Conservation (phyloP, 2,329 filamentous ascomycete genomes). For the Pestalotiopsis sp. region DNA sequence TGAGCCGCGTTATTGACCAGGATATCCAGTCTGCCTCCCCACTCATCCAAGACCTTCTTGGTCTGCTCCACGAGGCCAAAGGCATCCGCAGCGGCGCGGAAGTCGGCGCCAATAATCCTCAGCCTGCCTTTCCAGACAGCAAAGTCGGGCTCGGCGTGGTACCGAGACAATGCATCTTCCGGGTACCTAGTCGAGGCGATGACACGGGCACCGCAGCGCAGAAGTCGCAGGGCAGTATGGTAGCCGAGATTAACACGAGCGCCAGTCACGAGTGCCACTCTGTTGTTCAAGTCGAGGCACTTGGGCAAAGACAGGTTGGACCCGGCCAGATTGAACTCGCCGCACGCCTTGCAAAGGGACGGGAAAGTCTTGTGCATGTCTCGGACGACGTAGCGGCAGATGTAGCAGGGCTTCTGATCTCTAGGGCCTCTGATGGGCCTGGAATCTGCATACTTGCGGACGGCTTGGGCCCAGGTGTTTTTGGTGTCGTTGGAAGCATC, state of each 20-base stretch:
- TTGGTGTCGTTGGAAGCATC: not conserved
- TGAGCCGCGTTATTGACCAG: slow-evolving; percentile 41
- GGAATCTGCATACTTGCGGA: not conserved
- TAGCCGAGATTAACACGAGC: slow-evolving; percentile 37
- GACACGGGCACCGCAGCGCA: slow-evolving; percentile 35
- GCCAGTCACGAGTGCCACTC: slow-evolving; percentile 35
- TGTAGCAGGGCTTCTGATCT: slow-evolving; percentile 27
- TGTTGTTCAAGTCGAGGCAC: slow-evolving; percentile 25
- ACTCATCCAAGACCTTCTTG: slow-evolving; percentile 18
- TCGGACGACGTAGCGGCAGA: slow-evolving; percentile 29
- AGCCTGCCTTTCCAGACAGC: slow-evolving; percentile 19
- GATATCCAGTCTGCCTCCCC: slow-evolving; percentile 27
- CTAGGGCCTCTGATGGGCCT: not conserved
- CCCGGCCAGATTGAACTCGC: slow-evolving; percentile 33
- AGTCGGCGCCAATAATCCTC: slow-evolving; percentile 34
- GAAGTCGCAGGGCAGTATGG: slow-evolving; percentile 31
- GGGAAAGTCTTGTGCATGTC: slow-evolving; percentile 21
- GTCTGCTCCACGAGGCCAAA: slow-evolving; percentile 28
- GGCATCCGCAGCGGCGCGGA: slow-evolving; percentile 32
- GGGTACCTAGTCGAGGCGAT: slow-evolving; percentile 38
- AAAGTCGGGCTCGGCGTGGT: slow-evolving; percentile 22
- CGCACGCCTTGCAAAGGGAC: slow-evolving; percentile 34
- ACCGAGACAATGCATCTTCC: slow-evolving; percentile 32
- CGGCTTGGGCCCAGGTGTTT: not conserved
- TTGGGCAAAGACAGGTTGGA: slow-evolving; percentile 28